These are phyloP conservation scores for Didymella keratinophila DNA, from an alignment of 2,329 filamentous ascomycete genomes.

Conservation along the genomic window DNA sequence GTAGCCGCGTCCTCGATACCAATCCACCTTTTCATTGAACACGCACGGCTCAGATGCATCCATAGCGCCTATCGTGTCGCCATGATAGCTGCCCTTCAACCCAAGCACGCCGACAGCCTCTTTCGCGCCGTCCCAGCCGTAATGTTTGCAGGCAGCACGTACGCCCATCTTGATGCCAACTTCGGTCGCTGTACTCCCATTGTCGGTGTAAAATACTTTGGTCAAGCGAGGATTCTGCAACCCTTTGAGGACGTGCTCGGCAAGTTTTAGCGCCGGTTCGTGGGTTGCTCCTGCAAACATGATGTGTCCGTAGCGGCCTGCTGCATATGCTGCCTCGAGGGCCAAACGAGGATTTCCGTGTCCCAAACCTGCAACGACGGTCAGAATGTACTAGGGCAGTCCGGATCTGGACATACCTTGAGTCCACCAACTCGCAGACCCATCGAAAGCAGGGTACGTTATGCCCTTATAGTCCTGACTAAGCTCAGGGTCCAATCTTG, in stretches of 20 bases:
- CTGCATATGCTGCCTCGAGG: constrained; percentile 79
- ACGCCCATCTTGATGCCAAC: constrained; percentile 87
- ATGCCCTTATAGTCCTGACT: constrained; percentile 44
- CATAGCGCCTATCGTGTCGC: constrained; percentile 89
- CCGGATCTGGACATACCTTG: constrained; percentile 60
- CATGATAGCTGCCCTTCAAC: constrained; percentile 82
- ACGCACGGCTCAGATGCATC: constrained; percentile 79
- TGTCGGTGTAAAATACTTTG: constrained; percentile 83
- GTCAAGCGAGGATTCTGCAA: constrained; percentile 70
- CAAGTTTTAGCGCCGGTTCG: constrained; percentile 75
- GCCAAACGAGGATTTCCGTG: constrained; percentile 77
- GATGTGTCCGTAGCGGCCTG: constrained; percentile 84
- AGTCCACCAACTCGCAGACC: constrained; percentile 91
- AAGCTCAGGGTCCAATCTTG: constrained; percentile 25
- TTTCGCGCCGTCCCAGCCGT: constrained; percentile 67
- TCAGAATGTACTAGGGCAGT: not conserved
- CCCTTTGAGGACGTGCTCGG: constrained; percentile 67
- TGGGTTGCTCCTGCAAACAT: constrained; percentile 88
- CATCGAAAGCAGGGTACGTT: constrained; percentile 76
- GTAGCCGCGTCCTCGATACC: constrained; percentile 79
- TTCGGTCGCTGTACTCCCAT: constrained; percentile 83
- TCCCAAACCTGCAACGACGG: constrained; percentile 62
- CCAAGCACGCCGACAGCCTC: constrained; percentile 73
- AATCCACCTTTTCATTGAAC: constrained; percentile 84
- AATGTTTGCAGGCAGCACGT: constrained; percentile 70